A percentile compares a stretch with the other conserved stretches of the same genome.
These are phyloP conservation scores for Knoxia roxburghii DNA, from an alignment of 257 asterid species.

Conservation along the genomic window DNA sequence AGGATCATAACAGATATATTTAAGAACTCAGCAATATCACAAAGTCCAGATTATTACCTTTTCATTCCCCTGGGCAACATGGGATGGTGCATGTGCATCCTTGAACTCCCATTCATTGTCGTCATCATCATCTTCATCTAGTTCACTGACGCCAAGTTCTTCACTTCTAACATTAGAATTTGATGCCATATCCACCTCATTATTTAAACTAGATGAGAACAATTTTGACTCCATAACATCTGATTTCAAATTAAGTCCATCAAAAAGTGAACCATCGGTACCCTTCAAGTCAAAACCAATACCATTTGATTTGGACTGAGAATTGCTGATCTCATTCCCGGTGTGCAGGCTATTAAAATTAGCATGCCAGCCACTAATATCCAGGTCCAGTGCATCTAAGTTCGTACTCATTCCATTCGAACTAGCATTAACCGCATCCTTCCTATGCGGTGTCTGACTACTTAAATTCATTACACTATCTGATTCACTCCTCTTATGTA, in stretches of 20 bases:
- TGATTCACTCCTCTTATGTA: background rate
- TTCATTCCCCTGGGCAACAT: constrained; percentile 23
- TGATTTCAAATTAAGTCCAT: constrained; percentile 14
- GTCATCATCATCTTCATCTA: constrained; percentile 41
- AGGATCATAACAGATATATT: constrained; percentile 9
- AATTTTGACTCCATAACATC: constrained; percentile 12
- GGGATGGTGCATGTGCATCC: constrained; percentile 45
- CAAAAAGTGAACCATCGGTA: constrained; percentile 23
- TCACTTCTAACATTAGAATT: constrained; percentile 22
- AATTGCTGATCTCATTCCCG: constrained; percentile 24
- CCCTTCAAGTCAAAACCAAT: constrained; percentile 17
- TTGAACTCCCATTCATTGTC: constrained; percentile 72
- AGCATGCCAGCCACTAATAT: constrained; percentile 21
- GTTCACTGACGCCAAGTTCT: constrained; percentile 13
- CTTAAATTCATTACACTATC: background rate
- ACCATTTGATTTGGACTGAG: constrained; percentile 24
- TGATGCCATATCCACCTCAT: background rate
- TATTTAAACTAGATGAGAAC: constrained; percentile 3
- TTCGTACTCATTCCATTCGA: constrained; percentile 7
- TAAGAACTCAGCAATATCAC: background rate
- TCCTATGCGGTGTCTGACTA: constrained; percentile 1
- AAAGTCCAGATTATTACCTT: constrained; percentile 31
- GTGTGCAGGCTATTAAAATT: constrained; percentile 23
- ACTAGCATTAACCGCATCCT: constrained; percentile 26
- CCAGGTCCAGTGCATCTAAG: constrained; percentile 24